phyloP scores from a whole-genome alignment of 2,329 filamentous ascomycete genomes.

The Madurella mycetomatis region DNA sequence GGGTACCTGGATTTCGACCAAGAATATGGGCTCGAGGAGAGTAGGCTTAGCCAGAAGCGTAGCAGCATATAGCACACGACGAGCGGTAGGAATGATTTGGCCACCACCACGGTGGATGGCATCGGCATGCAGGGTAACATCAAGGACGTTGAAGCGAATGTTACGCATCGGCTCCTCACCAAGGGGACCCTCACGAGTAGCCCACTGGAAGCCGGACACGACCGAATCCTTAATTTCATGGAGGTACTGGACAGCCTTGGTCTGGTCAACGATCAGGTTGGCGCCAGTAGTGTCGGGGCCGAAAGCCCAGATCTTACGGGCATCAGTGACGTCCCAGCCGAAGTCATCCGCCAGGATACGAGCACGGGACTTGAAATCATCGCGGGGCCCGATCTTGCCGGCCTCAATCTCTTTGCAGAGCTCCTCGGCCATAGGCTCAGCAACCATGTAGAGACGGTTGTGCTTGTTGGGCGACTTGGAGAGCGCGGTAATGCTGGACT shows the following conservation, averaged over 20 bases:
- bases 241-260: constrained; percentile 99
- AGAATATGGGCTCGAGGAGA: constrained; percentile 95
- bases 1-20: constrained; percentile 98
- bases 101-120: constrained; percentile 99
- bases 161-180: constrained; percentile 98
- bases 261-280: constrained; percentile 99
- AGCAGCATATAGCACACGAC: constrained; percentile 95
- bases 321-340: constrained; percentile 99
- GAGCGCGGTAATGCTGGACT: constrained; percentile 91
- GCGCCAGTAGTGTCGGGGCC: constrained; percentile 95
- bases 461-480: constrained; percentile 99
- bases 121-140: constrained; percentile 99
- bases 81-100: constrained; percentile 95
- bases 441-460: constrained; percentile 98
- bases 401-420: constrained; percentile 83
- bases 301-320: constrained; percentile 99
- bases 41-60: constrained; percentile 85
- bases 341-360: constrained; percentile 93
- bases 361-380: constrained; percentile 98
- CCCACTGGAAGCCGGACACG: constrained; percentile 99
- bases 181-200: constrained; percentile 92
- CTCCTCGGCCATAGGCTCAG: constrained; percentile 87
- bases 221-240: constrained; percentile 99
- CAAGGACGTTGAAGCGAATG: constrained; percentile 97
- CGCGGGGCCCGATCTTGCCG: constrained; percentile 89